Conservation (phyloP, 2,329 filamentous ascomycete species). For the Metarhizium album region DNA sequence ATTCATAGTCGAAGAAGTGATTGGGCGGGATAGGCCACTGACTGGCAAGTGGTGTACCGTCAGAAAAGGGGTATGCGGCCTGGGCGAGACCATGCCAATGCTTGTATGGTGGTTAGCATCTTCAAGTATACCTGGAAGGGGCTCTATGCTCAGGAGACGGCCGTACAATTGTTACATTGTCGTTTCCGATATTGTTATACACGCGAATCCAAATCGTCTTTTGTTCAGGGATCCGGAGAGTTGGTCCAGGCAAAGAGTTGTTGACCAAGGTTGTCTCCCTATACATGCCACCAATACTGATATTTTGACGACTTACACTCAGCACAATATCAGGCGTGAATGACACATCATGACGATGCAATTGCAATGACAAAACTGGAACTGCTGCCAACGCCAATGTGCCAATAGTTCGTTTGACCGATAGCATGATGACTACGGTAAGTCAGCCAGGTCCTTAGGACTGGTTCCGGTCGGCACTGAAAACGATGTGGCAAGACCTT, state of each 20-base stretch:
- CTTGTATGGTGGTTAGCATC: slow-evolving; percentile 20
- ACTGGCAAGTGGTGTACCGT: slow-evolving; percentile 47
- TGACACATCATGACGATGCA: slow-evolving; percentile 14
- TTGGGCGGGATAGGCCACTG: slow-evolving; percentile 55
- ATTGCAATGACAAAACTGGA: not conserved
- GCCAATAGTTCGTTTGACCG: not conserved
- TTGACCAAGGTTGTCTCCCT: slow-evolving; percentile 31
- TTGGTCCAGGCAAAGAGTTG: slow-evolving; percentile 40
- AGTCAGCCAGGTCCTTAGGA: not conserved
- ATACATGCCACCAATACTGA: slow-evolving; percentile 15
- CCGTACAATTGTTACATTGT: slow-evolving; percentile 47
- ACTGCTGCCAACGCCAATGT: not conserved
- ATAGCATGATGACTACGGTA: not conserved
- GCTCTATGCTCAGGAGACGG: not conserved
- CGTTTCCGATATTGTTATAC: slow-evolving; percentile 42
- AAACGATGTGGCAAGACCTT: not conserved
- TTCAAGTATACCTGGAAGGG: not conserved
- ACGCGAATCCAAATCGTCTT: slow-evolving; percentile 44
- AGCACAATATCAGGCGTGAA: slow-evolving; percentile 35
- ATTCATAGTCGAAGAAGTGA: slow-evolving; percentile 58
- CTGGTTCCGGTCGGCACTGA: too few relatives aligned
- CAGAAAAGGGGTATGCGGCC: slow-evolving; percentile 47
- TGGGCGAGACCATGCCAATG: slow-evolving; percentile 59
- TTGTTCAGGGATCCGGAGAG: slow-evolving; percentile 33
- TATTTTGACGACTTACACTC: slow-evolving; percentile 29